These are phyloP conservation scores for Erodium moschatum DNA, from an alignment of 441 rosid genomes.

Conservation along the genomic window DNA sequence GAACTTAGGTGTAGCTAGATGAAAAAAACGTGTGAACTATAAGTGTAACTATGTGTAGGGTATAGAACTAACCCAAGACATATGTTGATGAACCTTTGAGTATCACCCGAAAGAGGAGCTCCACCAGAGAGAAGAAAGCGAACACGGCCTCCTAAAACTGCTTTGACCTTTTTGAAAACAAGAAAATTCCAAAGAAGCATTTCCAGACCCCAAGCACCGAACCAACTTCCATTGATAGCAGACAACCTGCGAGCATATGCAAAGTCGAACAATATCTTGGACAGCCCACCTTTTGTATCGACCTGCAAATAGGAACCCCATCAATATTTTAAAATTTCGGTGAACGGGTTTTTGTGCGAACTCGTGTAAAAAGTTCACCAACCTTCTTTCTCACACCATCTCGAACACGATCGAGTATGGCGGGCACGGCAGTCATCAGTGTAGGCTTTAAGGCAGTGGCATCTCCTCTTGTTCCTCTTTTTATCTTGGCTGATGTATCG, in stretches of 20 bases:
- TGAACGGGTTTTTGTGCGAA: not conserved
- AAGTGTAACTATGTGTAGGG: not conserved
- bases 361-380: conserved; percentile 13
- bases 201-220: conserved; percentile 96
- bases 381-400: conserved; percentile 97
- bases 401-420: conserved; percentile 94
- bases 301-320: conserved; percentile 36
- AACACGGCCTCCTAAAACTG: conserved; percentile 76
- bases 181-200: conserved; percentile 70
- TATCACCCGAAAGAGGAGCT: conserved; percentile 91
- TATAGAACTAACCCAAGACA: conserved; percentile 71
- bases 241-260: conserved; percentile 84
- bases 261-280: conserved; percentile 73
- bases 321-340: not conserved
- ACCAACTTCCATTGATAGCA: conserved; percentile 85
- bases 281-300: conserved; percentile 70
- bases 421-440: conserved; percentile 95
- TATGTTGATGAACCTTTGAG: conserved; percentile 98
- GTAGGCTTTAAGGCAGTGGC: conserved; percentile 74
- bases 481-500: conserved; percentile 85
- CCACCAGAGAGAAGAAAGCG: conserved; percentile 99
- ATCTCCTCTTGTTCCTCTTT: conserved; percentile 84
- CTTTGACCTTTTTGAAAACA: conserved; percentile 75
- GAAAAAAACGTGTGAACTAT: too few relatives aligned
- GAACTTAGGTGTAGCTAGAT: too few relatives aligned